These are phyloP conservation scores for Eucalyptus melliodora DNA, from an alignment of 345 rosid species.

Conservation along the genomic window DNA sequence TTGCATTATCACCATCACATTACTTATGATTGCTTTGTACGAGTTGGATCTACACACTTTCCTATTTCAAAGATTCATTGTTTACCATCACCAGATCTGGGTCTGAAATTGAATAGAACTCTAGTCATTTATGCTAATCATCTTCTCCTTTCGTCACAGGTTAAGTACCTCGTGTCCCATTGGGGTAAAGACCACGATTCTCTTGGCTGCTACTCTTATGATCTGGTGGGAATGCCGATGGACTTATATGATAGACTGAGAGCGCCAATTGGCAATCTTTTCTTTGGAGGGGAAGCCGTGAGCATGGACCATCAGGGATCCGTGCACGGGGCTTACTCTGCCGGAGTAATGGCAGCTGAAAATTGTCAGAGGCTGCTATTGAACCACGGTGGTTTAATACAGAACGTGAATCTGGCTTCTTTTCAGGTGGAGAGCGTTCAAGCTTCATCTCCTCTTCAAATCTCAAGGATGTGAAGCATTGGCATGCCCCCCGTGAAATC, in stretches of 20 bases:
- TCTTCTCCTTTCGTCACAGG: conserved; percentile 12
- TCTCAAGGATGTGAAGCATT: conserved; percentile 63
- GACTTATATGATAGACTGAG: conserved; percentile 65
- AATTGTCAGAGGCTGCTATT: conserved; percentile 45
- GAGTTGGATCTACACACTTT: background rate
- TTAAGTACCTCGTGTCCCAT: conserved; percentile 49
- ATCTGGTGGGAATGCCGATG: conserved; percentile 58
- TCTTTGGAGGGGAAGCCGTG: conserved; percentile 88
- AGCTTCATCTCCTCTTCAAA: conserved; percentile 55
- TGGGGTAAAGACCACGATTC: conserved; percentile 84
- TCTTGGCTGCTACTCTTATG: conserved; percentile 75
- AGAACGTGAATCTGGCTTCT: conserved; percentile 30
- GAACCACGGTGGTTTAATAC: conserved; percentile 29
- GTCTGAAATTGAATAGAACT: background rate
- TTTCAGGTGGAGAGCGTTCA: conserved; percentile 29
- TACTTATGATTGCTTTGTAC: background rate
- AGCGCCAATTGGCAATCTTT: conserved; percentile 49
- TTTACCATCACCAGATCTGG: background rate
- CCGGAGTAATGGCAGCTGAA: conserved; percentile 64
- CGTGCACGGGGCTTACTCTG: conserved; percentile 76
- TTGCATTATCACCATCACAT: background rate
- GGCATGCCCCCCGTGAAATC: background rate
- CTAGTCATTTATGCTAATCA: background rate
- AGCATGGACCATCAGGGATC: conserved; percentile 81
- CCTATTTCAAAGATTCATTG: background rate